These are phyloP conservation scores for Claviceps sp. DNA, from an alignment of 2,329 filamentous ascomycete genomes.

Conservation along the genomic window DNA sequence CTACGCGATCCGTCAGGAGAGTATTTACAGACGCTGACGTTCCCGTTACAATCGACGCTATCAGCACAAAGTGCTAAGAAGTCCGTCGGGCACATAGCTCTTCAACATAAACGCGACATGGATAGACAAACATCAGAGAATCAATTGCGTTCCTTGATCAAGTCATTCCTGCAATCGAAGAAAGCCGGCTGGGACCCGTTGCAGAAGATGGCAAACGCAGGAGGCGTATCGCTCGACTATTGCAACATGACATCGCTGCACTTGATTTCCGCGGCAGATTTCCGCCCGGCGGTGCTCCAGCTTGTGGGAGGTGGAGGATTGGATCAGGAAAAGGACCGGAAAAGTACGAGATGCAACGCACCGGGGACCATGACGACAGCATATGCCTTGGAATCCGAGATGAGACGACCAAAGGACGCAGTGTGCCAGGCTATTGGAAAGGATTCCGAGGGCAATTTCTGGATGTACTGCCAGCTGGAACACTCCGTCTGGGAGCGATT, in stretches of 20 bases:
- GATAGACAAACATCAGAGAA: conserved; percentile 2
- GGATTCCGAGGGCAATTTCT: conserved; percentile 4
- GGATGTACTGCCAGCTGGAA: conserved; percentile 7
- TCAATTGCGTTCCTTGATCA: conserved; percentile 1
- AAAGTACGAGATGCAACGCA: conserved; percentile 3
- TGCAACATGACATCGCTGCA: conserved; percentile 3
- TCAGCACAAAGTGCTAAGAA: background rate
- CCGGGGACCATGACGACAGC: conserved; percentile 4
- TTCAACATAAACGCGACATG: conserved; percentile 4
- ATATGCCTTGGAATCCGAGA: conserved; percentile 1
- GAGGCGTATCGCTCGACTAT: background rate
- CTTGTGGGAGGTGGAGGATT: background rate
- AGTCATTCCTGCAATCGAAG: background rate
- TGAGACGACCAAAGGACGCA: background rate
- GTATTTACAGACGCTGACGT: conserved; percentile 5
- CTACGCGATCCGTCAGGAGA: conserved; percentile 5
- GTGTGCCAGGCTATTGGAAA: conserved; percentile 5
- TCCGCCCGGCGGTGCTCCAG: conserved; percentile 3
- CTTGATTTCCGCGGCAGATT: conserved; percentile 4
- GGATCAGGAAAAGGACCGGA: background rate
- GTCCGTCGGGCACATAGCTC: conserved; percentile 1
- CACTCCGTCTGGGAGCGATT: conserved; percentile 5
- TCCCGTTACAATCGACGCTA: conserved; percentile 1
- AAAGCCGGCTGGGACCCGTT: background rate
- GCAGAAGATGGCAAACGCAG: background rate